Evolutionary conservation across 371 early-diverging fungal genomes (phyloP).

Genomic region (Mortierella sp.): DNA sequence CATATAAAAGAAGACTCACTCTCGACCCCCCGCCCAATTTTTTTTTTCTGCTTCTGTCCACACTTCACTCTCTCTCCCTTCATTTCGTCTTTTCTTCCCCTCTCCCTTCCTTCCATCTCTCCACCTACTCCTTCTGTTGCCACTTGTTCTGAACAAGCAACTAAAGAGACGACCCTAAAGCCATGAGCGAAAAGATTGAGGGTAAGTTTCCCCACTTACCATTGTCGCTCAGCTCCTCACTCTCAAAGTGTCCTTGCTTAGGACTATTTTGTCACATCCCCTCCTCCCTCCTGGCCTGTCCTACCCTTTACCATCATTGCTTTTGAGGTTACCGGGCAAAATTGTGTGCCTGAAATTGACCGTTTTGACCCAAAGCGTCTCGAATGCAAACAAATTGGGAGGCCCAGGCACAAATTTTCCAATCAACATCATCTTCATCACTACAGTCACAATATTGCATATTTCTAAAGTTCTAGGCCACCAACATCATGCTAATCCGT

Average conservation of each 20-base stretch:
- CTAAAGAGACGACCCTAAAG: neutral
- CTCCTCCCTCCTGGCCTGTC: neutral
- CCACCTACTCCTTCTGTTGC: slow-evolving; percentile 6
- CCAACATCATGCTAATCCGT: neutral
- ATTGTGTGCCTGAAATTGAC: neutral
- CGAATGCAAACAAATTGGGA: neutral
- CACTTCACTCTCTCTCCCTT: neutral
- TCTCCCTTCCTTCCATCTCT: slow-evolving; percentile 1
- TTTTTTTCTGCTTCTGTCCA: neutral
- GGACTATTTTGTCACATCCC: neutral
- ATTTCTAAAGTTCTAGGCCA: neutral
- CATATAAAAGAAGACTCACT: slow-evolving; percentile 3
- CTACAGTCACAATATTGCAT: neutral
- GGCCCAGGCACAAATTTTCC: slow-evolving; percentile 5
- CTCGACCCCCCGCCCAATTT: slow-evolving; percentile 7
- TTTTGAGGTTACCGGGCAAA: neutral
- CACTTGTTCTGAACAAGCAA: slow-evolving; percentile 12
- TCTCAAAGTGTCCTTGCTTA: neutral
- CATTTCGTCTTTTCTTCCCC: neutral
- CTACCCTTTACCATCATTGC: neutral
- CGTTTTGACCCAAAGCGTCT: no score
- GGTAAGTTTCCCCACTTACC: slow-evolving; percentile 19
- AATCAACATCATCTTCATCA: neutral
- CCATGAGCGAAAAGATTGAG: slow-evolving; percentile 51
- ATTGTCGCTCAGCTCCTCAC: neutral